These are phyloP conservation scores for Trichoderma orchidacearum DNA, from an alignment of 495 filamentous ascomycete genomes.

Conservation along the genomic window DNA sequence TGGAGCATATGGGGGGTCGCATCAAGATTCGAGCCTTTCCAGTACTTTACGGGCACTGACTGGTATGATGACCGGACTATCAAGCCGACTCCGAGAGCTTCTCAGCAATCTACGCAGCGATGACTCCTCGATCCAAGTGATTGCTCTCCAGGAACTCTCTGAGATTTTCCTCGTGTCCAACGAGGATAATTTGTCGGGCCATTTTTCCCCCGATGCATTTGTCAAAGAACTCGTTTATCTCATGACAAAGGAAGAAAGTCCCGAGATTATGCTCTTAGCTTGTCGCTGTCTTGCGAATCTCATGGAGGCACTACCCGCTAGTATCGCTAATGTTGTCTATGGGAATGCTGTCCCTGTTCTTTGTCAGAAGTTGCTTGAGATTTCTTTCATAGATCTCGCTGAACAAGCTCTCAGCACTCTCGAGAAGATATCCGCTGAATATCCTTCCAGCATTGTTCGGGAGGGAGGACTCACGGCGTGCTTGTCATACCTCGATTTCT, in stretches of 20 bases:
- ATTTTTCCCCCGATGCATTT: constrained; percentile 88
- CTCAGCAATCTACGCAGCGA: constrained; percentile 72
- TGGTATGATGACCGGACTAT: constrained; percentile 81
- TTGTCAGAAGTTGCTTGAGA: constrained; percentile 87
- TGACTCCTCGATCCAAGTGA: constrained; percentile 76
- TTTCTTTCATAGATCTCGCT: constrained; percentile 90
- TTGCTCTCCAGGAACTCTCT: constrained; percentile 86
- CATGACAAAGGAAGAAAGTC: constrained; percentile 87
- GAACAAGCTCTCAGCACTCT: constrained; percentile 94
- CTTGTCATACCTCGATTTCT: constrained; percentile 90
- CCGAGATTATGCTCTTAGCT: constrained; percentile 94
- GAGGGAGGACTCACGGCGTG: constrained; percentile 93
- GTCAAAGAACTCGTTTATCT: constrained; percentile 87
- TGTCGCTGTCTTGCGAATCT: constrained; percentile 94
- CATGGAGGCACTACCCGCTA: constrained; percentile 91
- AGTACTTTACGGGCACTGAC: constrained; percentile 73
- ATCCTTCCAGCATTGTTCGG: constrained; percentile 87
- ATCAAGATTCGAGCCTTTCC: constrained; percentile 51
- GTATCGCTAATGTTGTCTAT: constrained; percentile 91
- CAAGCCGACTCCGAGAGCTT: constrained; percentile 67
- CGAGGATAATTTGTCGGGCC: constrained; percentile 90
- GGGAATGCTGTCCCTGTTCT: constrained; percentile 88
- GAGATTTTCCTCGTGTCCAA: constrained; percentile 89
- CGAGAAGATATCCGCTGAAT: constrained; percentile 95
- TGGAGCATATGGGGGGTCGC: constrained; percentile 52